Base-by-base conservation (phyloP, 371 early-diverging fungal genomes). In the Parasitella parasitica region DNA sequence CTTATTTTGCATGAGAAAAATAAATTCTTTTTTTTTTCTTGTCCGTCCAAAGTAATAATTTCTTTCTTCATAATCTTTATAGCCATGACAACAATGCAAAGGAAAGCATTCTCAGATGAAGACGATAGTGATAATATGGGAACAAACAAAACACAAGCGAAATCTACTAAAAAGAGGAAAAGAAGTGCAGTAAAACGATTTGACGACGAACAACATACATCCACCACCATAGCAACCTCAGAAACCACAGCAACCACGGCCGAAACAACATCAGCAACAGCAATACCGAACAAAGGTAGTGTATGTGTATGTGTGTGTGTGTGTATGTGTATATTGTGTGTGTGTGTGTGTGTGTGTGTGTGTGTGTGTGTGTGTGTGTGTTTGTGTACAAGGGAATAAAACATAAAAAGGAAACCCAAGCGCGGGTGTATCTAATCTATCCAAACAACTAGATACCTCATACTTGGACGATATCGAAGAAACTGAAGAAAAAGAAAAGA, bases 101-200 rank as follows among this genome's bases (percentile, higher is more conserved):
- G 16, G 6, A 49, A 49, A 8, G n/a, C n/a, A 27, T 28, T 27
- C n/a, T 49, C 49, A 49, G 30, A 32, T 7, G 57, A 43, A 1
- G 73, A 73, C 6, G 70, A 75, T 7, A 67, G 69, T 15, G 69
- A 69, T 41, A 65, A 48, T 55, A 62, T 54, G 49, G 54, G 50
- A 50, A 15, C 59, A 8, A 50, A 32, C 4, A 49, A 24, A 26
- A 50, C n/a, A 18, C 50, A 18, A 59, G 13, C 28, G 18, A 18
- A 26, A 28, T 20, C 48, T 0, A 13, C 16, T 12, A 57, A 57
- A 34, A 57, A 57, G 35, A 32, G 49, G 38, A 55, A 61, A n/a
- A 49, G 49, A 50, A 62, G 58, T 26, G 56, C 37, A 5, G 37
- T 59, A 12, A 59, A 59, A 49, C 36, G 36, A 43, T 28, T 49